These are phyloP conservation scores for Uronychia setigera DNA, from an alignment of 73 alveolate genomes.

Conservation along the genomic window DNA sequence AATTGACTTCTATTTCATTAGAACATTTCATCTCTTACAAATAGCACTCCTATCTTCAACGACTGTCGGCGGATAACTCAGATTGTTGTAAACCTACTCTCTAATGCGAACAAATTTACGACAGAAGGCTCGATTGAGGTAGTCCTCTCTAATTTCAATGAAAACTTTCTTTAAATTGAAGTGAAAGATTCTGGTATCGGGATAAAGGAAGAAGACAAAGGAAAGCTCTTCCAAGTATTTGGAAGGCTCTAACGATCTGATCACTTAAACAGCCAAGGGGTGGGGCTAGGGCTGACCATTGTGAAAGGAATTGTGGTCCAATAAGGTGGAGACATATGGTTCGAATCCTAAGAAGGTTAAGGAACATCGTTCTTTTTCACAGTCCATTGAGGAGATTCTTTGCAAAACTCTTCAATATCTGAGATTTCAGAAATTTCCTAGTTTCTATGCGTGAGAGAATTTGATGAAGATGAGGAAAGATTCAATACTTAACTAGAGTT, in stretches of 20 bases:
- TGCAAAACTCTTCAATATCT: too few relatives aligned
- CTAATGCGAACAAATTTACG: constrained; percentile 60
- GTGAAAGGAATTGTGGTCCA: too few relatives aligned
- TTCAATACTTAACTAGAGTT: too few relatives aligned
- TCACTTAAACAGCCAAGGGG: constrained; percentile 8
- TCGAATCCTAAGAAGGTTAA: too few relatives aligned
- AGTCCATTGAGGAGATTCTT: too few relatives aligned
- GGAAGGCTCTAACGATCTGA: background rate
- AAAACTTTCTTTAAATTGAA: too few relatives aligned
- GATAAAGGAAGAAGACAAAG: constrained; percentile 5
- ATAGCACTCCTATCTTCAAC: constrained; percentile 12
- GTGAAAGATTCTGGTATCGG: constrained; percentile 14
- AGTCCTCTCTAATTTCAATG: too few relatives aligned
- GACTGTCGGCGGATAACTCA: constrained; percentile 46
- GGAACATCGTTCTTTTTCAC: too few relatives aligned
- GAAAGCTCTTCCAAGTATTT: constrained; percentile 3
- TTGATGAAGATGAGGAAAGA: too few relatives aligned
- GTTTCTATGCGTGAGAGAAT: too few relatives aligned
- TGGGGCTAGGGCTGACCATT: constrained; percentile 26
- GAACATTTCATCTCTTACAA: background rate
- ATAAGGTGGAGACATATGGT: too few relatives aligned
- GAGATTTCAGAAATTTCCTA: too few relatives aligned
- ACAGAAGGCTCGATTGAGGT: constrained; percentile 24
- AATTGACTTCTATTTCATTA: background rate
- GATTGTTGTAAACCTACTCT: constrained; percentile 52